Percentiles rank a stretch among this genome's conserved stretches.
phyloP scores from a whole-genome alignment of 1,139 yeast species.

The Magnusiomyces magnusii region DNA sequence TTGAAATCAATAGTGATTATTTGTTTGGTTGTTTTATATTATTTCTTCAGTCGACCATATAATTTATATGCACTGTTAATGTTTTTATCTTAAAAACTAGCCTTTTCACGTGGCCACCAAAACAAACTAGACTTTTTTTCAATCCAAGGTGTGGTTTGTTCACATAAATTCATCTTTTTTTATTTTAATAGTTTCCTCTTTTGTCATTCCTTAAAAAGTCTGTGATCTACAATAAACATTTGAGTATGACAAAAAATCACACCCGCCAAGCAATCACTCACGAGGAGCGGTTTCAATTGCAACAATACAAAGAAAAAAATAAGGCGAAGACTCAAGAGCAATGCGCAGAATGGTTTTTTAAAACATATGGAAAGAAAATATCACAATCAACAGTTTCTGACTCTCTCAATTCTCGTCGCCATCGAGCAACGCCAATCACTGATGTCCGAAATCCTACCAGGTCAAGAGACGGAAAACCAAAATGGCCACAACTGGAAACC shows the following conservation, averaged over 20 bases:
- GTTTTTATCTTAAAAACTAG: background rate
- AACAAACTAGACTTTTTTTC: background rate
- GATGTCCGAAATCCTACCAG: background rate
- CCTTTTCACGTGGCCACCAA: background rate
- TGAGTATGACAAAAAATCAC: background rate
- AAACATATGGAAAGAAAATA: slow-evolving; percentile 1
- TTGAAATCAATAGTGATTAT: background rate
- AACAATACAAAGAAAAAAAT: background rate
- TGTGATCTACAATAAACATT: background rate
- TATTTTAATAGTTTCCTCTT: no score
- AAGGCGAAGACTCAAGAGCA: background rate
- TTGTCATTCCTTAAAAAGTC: background rate
- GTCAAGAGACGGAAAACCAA: slow-evolving; percentile 4
- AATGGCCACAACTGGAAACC: background rate
- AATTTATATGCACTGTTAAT: background rate
- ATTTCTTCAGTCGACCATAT: background rate
- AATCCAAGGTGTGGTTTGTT: no score
- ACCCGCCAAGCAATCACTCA: slow-evolving; percentile 3
- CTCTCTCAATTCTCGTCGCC: slow-evolving; percentile 1
- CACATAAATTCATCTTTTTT: no score
- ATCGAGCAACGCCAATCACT: background rate
- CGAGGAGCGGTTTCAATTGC: slow-evolving; percentile 1
- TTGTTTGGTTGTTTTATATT: background rate
- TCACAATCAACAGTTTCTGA: slow-evolving; percentile 2
- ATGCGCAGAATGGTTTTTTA: slow-evolving; percentile 3